phyloP scores from a whole-genome alignment of 225 moss, liverwort and hornwort species.

The Pleurozium schreberi region DNA sequence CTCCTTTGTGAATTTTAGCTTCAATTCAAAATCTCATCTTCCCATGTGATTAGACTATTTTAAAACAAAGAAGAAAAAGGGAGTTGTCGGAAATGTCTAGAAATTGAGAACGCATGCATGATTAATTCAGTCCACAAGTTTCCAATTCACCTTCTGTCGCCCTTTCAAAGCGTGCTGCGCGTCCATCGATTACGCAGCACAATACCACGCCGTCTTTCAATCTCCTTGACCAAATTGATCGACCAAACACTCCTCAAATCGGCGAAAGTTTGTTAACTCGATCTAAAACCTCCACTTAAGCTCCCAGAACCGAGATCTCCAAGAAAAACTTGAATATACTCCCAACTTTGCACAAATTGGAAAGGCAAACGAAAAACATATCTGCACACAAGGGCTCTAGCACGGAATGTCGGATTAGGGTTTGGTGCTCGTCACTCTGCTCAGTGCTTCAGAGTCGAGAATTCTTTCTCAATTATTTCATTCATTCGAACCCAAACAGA shows the following conservation, averaged over 20 bases:
- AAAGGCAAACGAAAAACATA: background rate
- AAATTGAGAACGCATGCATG: background rate
- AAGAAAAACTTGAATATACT: background rate
- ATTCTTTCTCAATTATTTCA: background rate
- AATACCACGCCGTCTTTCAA: background rate
- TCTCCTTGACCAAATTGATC: background rate
- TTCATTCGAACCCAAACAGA: background rate
- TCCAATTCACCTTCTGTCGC: slow-evolving; percentile 32
- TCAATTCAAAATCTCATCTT: background rate
- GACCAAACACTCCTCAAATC: background rate
- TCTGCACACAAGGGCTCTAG: background rate
- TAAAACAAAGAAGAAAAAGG: background rate
- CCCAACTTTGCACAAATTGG: background rate
- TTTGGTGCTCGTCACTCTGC: background rate
- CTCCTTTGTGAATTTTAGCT: background rate
- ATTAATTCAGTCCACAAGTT: background rate
- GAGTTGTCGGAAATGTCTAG: background rate
- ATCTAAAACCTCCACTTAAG: background rate
- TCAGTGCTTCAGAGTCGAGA: background rate
- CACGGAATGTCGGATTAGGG: background rate
- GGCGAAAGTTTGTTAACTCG: background rate
- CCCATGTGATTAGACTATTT: background rate
- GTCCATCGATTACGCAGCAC: slow-evolving; percentile 14
- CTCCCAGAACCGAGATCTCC: background rate
- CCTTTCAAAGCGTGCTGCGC: slow-evolving; percentile 46